phyloP scores from a whole-genome alignment of 2,329 filamentous ascomycete species.

The Dothistroma pini region DNA sequence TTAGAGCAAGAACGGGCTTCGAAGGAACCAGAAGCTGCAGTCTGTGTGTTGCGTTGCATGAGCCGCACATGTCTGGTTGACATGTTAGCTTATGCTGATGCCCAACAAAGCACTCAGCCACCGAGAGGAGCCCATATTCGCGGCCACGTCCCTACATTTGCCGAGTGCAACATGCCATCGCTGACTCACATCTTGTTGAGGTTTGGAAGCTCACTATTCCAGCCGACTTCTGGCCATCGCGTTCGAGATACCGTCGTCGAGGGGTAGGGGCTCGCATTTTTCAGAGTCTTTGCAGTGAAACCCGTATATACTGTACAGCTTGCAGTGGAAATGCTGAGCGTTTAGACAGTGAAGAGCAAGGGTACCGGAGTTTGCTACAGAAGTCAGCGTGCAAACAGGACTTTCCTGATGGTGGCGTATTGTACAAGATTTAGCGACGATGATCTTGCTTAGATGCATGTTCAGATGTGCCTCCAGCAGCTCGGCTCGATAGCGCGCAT shows the following conservation, averaged over 20 bases:
- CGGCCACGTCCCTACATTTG: neutral
- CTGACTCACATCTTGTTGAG: neutral
- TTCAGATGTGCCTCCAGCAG: conserved; percentile 44
- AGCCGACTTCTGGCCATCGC: conserved; percentile 60
- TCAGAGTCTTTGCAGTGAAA: conserved; percentile 41
- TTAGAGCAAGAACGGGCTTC: neutral
- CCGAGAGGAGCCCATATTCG: neutral
- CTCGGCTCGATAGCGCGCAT: conserved; percentile 49
- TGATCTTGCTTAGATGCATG: conserved; percentile 51
- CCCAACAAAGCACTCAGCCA: neutral
- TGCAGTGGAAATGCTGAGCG: conserved; percentile 62
- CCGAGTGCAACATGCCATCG: neutral
- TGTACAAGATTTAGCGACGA: conserved; percentile 57
- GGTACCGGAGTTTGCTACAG: conserved; percentile 35
- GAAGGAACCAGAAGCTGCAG: neutral
- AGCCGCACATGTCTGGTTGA: neutral
- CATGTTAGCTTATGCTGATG: neutral
- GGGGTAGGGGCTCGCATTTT: conserved; percentile 54
- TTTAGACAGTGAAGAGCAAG: conserved; percentile 53
- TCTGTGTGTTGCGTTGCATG: neutral
- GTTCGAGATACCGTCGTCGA: conserved; percentile 55
- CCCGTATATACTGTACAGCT: conserved; percentile 60
- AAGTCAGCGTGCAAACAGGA: neutral
- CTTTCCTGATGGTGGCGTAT: conserved; percentile 35
- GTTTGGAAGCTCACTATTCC: conserved; percentile 40